A percentile compares a stretch with the other conserved stretches of the same genome.
phyloP scores from a whole-genome alignment of 441 rosid genomes.

The Biscutella laevigata region DNA sequence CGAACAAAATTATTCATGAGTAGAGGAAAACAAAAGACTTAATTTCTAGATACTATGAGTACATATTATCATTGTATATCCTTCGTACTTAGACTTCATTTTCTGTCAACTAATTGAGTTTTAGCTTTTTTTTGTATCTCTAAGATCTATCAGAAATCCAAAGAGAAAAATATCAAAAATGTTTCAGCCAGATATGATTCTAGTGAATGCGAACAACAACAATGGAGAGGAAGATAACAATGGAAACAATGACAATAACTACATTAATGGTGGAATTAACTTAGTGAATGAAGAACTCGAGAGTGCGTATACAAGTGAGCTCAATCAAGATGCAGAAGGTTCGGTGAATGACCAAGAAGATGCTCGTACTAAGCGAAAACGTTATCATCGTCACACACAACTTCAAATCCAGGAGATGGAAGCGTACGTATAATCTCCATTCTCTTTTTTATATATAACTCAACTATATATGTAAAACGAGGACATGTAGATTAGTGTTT shows the following conservation, averaged over 20 bases:
- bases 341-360: neutral
- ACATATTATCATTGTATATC: neutral
- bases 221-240: neutral
- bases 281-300: neutral
- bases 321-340: slow-evolving; percentile 1
- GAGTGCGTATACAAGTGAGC: neutral
- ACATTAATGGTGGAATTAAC: neutral
- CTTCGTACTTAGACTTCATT: neutral
- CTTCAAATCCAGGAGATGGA: slow-evolving; percentile 27
- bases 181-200: slow-evolving; percentile 9
- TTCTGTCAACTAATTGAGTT: neutral
- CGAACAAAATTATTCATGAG: neutral
- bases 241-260: neutral
- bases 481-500: too few relatives aligned
- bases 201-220: slow-evolving; percentile 2
- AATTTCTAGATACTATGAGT: neutral
- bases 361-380: slow-evolving; percentile 1
- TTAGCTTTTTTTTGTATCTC: neutral
- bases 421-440: slow-evolving; percentile 2
- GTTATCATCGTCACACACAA: slow-evolving; percentile 28
- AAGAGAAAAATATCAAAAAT: neutral
- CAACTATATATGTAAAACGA: neutral
- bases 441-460: neutral
- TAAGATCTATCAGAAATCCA: slow-evolving; percentile 3
- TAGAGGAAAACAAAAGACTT: neutral